Evolutionary conservation across 2,329 filamentous ascomycete genomes (phyloP), one percentile per base, ranked within the genome.

Genomic region (Xylaria sp.): DNA sequence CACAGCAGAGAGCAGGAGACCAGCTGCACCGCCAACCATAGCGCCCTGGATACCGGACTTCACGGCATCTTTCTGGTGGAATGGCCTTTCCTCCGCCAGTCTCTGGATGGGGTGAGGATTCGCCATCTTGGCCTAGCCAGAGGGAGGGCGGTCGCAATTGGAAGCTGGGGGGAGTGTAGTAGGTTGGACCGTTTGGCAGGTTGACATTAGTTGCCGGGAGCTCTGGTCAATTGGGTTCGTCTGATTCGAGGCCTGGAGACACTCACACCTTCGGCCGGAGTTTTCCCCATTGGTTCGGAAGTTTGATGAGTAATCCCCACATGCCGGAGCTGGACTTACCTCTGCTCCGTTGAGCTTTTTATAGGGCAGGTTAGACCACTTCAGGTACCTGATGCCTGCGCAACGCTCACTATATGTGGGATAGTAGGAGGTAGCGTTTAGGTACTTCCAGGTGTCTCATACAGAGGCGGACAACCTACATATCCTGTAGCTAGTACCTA

Each of bases 51-150:
- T 82, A 59, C 90, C 87, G 71, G 86, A 85, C 72, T 86, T 85
- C 75, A 97, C 81, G 73, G 93, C 90, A 86, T 97, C 92, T 80
- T 90, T 88, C 57, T 91, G 89, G 72, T 92, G 88, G 81, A 91
- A 97, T 70, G 78, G 72, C 68, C 82, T 80, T 68, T 86, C 83
- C 71, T 79, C 74, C 71, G 57, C 65, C 60, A 69, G 55, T 47
- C 57, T 59, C 61, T 64, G 61, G 65, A 76, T 74, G 71, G 76
- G 75, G 68, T 70, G 74, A 66, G 75, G 73, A 61, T 77, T 78
- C 67, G 77, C 76, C 78, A 79, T 79, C 71, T 73, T 76, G 72
- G 73, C 71, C 71, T 71, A 70, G 69, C 67, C 67, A 27, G 24
- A 27, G 66, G 72, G 65, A 71, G 69, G 68, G 68, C 63, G 67